Conservation (phyloP, 2,329 filamentous ascomycete species). For the Macrophomina tecta region DNA sequence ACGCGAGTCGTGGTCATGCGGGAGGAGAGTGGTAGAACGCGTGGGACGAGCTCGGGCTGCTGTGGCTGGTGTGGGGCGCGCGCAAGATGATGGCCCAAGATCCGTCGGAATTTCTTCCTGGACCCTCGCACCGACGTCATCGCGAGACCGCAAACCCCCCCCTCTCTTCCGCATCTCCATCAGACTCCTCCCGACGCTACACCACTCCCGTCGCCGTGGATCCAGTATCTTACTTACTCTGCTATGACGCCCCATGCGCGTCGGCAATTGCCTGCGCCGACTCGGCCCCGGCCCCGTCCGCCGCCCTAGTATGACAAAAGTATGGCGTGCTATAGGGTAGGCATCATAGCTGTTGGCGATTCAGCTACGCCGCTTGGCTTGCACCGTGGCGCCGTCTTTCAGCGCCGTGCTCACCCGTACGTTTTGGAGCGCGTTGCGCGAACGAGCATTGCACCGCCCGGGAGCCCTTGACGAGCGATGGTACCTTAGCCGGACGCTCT, state of each 20-base stretch:
- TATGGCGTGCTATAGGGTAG: constrained; percentile 12
- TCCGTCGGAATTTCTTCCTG: constrained; percentile 9
- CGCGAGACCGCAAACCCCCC: neutral
- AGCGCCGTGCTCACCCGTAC: too few species aligned
- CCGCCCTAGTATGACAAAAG: neutral
- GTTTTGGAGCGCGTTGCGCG: neutral
- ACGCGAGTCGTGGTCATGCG: constrained; percentile 22
- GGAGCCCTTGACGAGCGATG: neutral
- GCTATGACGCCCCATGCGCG: neutral
- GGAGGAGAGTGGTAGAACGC: constrained; percentile 3
- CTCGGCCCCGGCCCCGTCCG: neutral
- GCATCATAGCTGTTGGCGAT: neutral
- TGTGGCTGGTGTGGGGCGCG: constrained; percentile 24
- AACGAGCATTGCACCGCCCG: neutral
- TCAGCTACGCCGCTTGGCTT: neutral
- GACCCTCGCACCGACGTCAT: constrained; percentile 2
- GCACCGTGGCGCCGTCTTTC: too few species aligned
- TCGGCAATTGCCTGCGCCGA: neutral
- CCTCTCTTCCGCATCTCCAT: too few species aligned
- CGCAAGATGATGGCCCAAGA: constrained; percentile 1
- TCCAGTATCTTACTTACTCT: constrained; percentile 7
- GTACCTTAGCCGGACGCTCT: neutral
- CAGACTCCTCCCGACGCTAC: neutral
- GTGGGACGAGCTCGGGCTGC: constrained; percentile 1
- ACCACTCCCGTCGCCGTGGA: constrained; percentile 1